phyloP scores from a whole-genome alignment of 331 rosid species.

The Acacia concinna region DNA sequence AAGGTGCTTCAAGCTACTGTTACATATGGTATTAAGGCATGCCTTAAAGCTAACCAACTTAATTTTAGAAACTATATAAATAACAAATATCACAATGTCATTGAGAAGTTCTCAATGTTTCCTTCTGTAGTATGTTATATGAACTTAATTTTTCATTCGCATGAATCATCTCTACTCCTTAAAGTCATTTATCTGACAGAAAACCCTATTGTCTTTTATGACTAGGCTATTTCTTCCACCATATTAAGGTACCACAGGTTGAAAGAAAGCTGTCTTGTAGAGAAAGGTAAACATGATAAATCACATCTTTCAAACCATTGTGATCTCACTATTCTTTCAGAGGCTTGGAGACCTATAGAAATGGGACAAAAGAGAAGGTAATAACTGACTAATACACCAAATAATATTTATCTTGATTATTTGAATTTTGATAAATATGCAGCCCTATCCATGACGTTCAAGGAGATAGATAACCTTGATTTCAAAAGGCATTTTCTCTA shows the following conservation, averaged over 20 bases:
- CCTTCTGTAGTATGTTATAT: neutral
- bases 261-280: constrained; percentile 42
- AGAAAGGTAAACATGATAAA: constrained; percentile 32
- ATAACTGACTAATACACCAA: constrained; percentile 4
- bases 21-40: neutral
- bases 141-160: constrained; percentile 10
- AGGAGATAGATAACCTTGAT: too few species aligned
- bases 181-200: constrained; percentile 21
- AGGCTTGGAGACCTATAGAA: constrained; percentile 90
- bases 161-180: constrained; percentile 10
- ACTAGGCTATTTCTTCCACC: constrained; percentile 75
- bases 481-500: too few species aligned
- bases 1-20: neutral
- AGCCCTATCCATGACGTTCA: neutral
- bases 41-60: neutral
- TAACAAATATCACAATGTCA: neutral
- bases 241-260: constrained; percentile 64
- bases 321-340: constrained; percentile 60
- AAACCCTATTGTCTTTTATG: constrained; percentile 35
- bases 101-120: neutral
- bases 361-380: constrained; percentile 94
- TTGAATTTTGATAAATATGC: constrained; percentile 18
- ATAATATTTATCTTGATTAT: neutral
- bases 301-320: constrained; percentile 39
- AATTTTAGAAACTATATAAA: neutral